Evolutionary conservation across 1,139 yeast species (phyloP), one percentile per base, ranked within the genome.

Genomic region (Blastobotrys ciferrii): DNA sequence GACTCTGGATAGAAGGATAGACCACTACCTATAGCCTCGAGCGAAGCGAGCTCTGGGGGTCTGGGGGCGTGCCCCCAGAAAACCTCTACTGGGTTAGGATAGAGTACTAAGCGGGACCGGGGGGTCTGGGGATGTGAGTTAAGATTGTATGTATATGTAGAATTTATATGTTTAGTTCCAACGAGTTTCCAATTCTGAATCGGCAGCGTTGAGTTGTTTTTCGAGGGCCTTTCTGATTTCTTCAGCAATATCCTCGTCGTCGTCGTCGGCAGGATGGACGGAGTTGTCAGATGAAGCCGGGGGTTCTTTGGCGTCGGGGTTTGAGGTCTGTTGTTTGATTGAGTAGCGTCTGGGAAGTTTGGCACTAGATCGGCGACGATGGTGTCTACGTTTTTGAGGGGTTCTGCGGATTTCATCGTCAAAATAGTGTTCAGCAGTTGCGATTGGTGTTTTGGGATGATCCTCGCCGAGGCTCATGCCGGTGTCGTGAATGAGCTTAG

Each of bases 401-500:
- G 52, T 48, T n/a, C 43, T 31, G 13, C 55, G 40, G 15, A 58
- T 48, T 32, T 59, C 66, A 41, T 70, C 74, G 48, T 70, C 74
- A 52, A 70, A 68, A 57, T 66, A 70, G 50, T 60, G 63, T 50
- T 63, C 68, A 11, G 73, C 72, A 7, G 71, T 67, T 32, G 67
- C 63, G 31, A 62, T 53, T 2, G 72, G 70, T 32, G 69, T 65
- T 36, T 62, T 61, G 32, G 69, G 67, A 2, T 69, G 58, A n/a
- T 53, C 41, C 9, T 51, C 46, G 46, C 60, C 47, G 18, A 57
- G 48, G 0, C 88, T 78, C 42, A 82, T 76, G 50, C 96, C 97
- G 45, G 87, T 87, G 66, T 91, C 98, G 64, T 87, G 95, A 62
- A 91, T 88, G 80, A 94, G 81, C 68, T 92, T 87, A 43, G 96